These are phyloP conservation scores for Metschnikowia vanudenii DNA, from an alignment of 805 yeast genomes.

Conservation along the genomic window DNA sequence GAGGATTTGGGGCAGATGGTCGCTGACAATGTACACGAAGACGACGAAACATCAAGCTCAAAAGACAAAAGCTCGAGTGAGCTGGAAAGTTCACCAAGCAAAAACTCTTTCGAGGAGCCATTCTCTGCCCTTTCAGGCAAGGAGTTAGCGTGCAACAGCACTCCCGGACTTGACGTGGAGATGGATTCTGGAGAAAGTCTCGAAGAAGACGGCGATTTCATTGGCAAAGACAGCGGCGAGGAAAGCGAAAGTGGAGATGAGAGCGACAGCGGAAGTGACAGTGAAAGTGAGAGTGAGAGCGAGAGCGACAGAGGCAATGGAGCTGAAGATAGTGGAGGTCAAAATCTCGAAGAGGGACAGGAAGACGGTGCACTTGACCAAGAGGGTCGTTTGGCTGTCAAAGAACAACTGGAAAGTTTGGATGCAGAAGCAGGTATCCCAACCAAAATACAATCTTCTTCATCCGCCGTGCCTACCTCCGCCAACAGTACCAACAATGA, in stretches of 20 bases:
- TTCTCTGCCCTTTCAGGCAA: neutral
- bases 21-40: neutral
- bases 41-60: neutral
- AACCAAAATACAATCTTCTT: too few species aligned
- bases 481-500: constrained; percentile 11
- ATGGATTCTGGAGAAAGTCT: neutral
- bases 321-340: constrained; percentile 25
- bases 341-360: constrained; percentile 25
- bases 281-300: constrained; percentile 20
- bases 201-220: neutral
- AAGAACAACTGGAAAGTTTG: constrained; percentile 9
- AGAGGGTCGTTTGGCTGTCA: neutral
- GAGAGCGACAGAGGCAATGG: constrained; percentile 15
- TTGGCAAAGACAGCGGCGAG: neutral
- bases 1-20: constrained; percentile 16
- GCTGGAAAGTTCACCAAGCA: neutral
- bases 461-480: too few species aligned
- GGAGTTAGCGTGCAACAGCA: neutral
- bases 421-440: neutral
- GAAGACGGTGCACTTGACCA: constrained; percentile 17
- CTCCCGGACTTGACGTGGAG: neutral
- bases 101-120: neutral
- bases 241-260: constrained; percentile 14
- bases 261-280: constrained; percentile 22
- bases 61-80: constrained; percentile 1